Base-by-base conservation (phyloP, 2,329 filamentous ascomycete species). In the Capronia americana region DNA sequence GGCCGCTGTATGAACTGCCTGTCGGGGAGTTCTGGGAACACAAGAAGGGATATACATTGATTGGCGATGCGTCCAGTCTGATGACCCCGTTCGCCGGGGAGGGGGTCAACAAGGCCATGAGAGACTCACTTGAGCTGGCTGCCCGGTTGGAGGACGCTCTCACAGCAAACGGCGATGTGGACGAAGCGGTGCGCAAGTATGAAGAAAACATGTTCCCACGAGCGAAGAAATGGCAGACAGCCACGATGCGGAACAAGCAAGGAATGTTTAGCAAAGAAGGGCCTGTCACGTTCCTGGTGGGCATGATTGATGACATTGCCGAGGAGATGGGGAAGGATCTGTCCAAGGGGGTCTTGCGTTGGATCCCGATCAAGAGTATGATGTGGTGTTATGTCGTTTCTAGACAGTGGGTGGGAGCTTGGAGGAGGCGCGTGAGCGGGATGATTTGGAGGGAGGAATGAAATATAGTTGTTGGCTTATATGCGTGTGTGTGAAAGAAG, bases 81-180 rank as follows among this genome's bases (percentile, higher is more conserved):
- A 68, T 72, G 24, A 74, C 72, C 3, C 74, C 74, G 1, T 77
- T 73, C 64, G 73, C 73, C 53, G 75, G 75, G 2, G 75, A 74
- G 34, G 75, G 75, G 1, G 75, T 77, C 23, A 77, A 77, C 38
- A 68, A 69, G 50, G 72, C 74, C n/a, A 74, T 76, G 72, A 69
- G 67, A 54, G 74, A 76, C 68, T 67, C 74, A 1, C 48, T 75
- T 26, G 61, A 70, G 14, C 57, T 75, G 38, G 67, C 68, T 28
- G 69, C 72, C 6, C 69, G 66, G 2, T 71, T 76, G 3, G 63
- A 69, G 60, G 55, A 67, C 20, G 68, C 69, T 6, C 34, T 70
- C 17, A 55, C 24, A 61, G 59, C 41, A 38, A 48, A 64, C 7
- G 38, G 23, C 3, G 63, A 67, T 5, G 50, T 74, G 4, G 73